Evolutionary conservation across 768 basidiomycete species (phyloP), one percentile per base, ranked within the genome.

Genomic region (Grammothele lineata): DNA sequence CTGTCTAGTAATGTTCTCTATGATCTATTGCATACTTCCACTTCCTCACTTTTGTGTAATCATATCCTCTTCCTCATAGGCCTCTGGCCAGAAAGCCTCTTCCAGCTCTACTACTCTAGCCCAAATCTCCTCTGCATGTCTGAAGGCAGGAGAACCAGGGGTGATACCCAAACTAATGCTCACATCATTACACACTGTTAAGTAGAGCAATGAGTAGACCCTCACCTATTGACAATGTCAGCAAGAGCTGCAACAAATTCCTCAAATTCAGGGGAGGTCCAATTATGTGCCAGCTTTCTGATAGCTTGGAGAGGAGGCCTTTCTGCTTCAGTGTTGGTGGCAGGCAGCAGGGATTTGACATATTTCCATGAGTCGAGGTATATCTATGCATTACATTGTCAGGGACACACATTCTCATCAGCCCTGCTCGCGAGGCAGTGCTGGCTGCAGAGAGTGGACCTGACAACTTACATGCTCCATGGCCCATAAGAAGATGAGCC

Each of bases 401-500:
- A 18, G 15, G 37, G 22, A 47, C 23, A 44, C 22, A 24, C 2
- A 21, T 15, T 36, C 9, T 36, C 35, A 36, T 7, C 35, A 8
- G 8, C 27, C 14, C 8, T 30, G 8, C 27, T 30, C 27, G 18
- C 10, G n/a, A n/a, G 25, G 24, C 21, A 37, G 12, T 36, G 22
- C 22, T 8, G 14, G 33, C 7, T 5, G 10, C 22, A 26, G 21
- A 46, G 3, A 17, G n/a, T 23, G 22, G 6, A 32, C 18, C 45
- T 30, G 48, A 14, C 27, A 30, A 14, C 64, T 18, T 35, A 85
- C 86, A 68, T 77, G 74, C 61, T 88, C 87, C 85, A 88, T 88
- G 0, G 82, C 82, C 85, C 85, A 88, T 12, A 90, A 64, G 51
- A 89, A 81, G 1, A 88, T 68, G 18, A 90, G 63, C 0, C 81